A percentile compares a stretch with the other conserved stretches of the same genome.
These are phyloP conservation scores for Pseudophaeomoniella oleicola DNA, from an alignment of 2,329 filamentous ascomycete species.

Conservation along the genomic window DNA sequence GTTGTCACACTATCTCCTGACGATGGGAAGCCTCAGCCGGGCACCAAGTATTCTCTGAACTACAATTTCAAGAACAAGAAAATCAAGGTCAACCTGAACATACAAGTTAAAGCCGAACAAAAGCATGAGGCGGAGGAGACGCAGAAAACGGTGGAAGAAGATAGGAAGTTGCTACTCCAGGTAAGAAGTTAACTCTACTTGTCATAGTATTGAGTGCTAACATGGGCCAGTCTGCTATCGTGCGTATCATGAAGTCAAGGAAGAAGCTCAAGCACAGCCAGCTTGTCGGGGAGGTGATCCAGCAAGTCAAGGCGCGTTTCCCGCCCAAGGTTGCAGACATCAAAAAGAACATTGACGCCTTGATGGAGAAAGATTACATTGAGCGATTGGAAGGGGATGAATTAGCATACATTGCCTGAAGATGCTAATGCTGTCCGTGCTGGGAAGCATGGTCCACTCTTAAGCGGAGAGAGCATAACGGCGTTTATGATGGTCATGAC, in stretches of 20 bases:
- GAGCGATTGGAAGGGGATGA: slow-evolving; percentile 92
- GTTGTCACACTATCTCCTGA: slow-evolving; percentile 61
- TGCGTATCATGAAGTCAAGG: slow-evolving; percentile 98
- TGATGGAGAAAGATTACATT: slow-evolving; percentile 97
- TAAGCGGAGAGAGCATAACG: neutral
- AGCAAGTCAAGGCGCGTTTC: slow-evolving; percentile 86
- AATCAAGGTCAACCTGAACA: slow-evolving; percentile 90
- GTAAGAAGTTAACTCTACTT: slow-evolving; percentile 38
- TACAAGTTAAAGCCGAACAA: slow-evolving; percentile 85
- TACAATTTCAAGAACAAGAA: slow-evolving; percentile 98
- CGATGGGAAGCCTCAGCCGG: slow-evolving; percentile 60
- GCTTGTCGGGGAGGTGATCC: slow-evolving; percentile 88
- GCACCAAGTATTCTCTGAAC: slow-evolving; percentile 73
- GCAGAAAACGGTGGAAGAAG: slow-evolving; percentile 98
- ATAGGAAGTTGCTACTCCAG: slow-evolving; percentile 90
- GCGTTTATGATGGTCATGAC: too few relatives aligned
- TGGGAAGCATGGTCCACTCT: too few relatives aligned
- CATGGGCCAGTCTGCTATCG: slow-evolving; percentile 71
- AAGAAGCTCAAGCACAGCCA: slow-evolving; percentile 98
- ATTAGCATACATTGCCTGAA: slow-evolving; percentile 80
- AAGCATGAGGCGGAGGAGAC: slow-evolving; percentile 95
- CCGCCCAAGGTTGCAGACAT: slow-evolving; percentile 87
- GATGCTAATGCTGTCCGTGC: slow-evolving; percentile 1
- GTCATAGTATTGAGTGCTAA: slow-evolving; percentile 16
- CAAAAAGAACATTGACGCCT: slow-evolving; percentile 98